phyloP scores from a whole-genome alignment of 345 rosid species.

The Syzygium grande region DNA sequence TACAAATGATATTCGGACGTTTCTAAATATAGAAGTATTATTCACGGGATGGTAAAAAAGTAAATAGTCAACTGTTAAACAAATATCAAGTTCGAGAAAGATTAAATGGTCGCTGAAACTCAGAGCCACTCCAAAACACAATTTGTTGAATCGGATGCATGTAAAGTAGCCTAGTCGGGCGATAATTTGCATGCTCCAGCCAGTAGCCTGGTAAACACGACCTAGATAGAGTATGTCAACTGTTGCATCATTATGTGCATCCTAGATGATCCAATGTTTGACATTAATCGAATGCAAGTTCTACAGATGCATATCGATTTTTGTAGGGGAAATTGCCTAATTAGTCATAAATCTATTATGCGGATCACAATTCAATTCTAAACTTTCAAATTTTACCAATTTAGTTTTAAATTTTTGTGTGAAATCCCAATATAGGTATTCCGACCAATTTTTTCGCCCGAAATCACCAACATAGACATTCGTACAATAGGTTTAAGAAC shows the following conservation, averaged over 20 bases:
- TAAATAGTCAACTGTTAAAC: neutral
- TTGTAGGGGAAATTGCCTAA: neutral
- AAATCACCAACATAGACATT: neutral
- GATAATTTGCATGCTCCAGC: neutral
- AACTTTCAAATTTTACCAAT: neutral
- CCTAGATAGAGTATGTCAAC: neutral
- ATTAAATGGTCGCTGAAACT: neutral
- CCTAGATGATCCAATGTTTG: neutral
- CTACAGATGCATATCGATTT: neutral
- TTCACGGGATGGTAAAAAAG: neutral
- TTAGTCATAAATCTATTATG: neutral
- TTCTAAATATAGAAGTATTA: neutral
- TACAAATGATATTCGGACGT: neutral
- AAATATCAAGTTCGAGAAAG: neutral
- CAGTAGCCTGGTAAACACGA: neutral
- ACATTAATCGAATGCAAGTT: neutral
- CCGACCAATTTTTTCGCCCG: neutral
- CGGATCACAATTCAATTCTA: rapidly evolving
- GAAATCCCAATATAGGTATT: neutral
- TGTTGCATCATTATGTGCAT: neutral
- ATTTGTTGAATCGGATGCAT: neutral
- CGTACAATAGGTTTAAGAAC: neutral
- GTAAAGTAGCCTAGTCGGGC: neutral
- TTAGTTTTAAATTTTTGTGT: neutral
- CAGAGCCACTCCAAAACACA: neutral